A percentile compares a stretch with the other conserved stretches of the same genome.
phyloP scores from a whole-genome alignment of 2,329 filamentous ascomycete genomes.

The Gnomoniopsis sp. region DNA sequence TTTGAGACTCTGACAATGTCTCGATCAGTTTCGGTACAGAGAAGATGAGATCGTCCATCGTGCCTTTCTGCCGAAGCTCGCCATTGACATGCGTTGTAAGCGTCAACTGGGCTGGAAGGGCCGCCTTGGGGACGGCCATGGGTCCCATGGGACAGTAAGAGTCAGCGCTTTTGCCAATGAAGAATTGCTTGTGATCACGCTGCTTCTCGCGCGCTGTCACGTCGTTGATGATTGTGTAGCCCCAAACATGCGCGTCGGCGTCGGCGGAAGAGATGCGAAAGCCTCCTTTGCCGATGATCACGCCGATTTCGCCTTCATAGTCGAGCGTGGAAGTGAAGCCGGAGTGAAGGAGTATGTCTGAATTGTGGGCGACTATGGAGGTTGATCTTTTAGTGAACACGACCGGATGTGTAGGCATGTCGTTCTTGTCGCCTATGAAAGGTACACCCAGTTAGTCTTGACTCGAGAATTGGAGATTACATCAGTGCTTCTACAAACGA shows the following conservation, averaged over 20 bases:
- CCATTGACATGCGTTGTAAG: conserved; percentile 5
- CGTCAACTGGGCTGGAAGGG: not conserved
- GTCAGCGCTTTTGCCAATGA: conserved; percentile 53
- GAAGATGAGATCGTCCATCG: conserved; percentile 31
- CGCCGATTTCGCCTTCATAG: conserved; percentile 55
- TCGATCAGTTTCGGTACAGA: conserved; percentile 32
- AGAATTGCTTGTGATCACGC: conserved; percentile 58
- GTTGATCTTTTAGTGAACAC: conserved; percentile 54
- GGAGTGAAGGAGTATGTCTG: conserved; percentile 42
- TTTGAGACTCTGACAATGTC: conserved; percentile 39
- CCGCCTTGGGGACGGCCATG: not conserved
- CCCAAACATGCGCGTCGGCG: conserved; percentile 51
- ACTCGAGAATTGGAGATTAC: too few relatives aligned
- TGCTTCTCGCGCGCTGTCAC: conserved; percentile 49
- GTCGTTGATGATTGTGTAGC: conserved; percentile 54
- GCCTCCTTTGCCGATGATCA: conserved; percentile 50
- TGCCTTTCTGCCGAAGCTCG: conserved; percentile 1
- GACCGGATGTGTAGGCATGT: conserved; percentile 49
- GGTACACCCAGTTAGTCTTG: too few relatives aligned
- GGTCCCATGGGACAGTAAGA: conserved; percentile 51
- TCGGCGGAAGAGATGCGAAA: conserved; percentile 39
- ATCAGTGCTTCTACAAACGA: too few relatives aligned
- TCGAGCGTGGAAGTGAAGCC: conserved; percentile 38
- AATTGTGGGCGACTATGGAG: conserved; percentile 46
- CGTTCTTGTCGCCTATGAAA: conserved; percentile 40